Evolutionary conservation across 2,329 filamentous ascomycete genomes (phyloP), one percentile per base, ranked within the genome.

Genomic region (Ciborinia camelliae): DNA sequence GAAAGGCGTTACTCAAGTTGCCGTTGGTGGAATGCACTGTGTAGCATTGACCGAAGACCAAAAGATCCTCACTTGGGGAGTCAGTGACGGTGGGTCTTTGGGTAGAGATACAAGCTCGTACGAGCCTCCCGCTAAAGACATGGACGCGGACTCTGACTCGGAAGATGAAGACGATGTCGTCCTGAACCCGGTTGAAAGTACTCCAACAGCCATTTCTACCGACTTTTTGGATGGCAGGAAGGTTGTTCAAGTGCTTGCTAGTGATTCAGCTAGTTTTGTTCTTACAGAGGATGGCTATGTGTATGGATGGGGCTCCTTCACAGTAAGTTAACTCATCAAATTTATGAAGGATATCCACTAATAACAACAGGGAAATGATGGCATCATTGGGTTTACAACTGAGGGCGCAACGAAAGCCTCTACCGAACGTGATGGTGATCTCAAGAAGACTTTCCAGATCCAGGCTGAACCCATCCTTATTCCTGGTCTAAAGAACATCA

Each of bases 251-350:
- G 62, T 94, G 65, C 85, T 84, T 50, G 90, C 90, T 41, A 86
- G 86, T 60, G 90, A 94, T 78, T 92, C 87, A 73, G 86, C 87
- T 53, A 90, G 86, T 2, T 92, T 94, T 75, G 90, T 84, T 12
- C 81, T 95, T 41, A 94, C 91, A 14, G 84, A 87, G 53, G 86
- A 90, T 66, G 91, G 91, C 23, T 81, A 84, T 59, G 87, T 95
- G 37, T 95, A 91, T 72, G 90, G 90, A 66, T 95, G 91, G 90
- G 91, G 91, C 47, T 92, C 90, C 15, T 95, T 95, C 80, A 82
- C 90, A 71, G 83, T 87, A 79, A 75, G 81, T 39, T 43, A 23
- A 18, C 2, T 50, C 53, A 59, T 28, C 37, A 28, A 28, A 32
- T 50, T 60, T 51, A 32, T 15, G 9, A 14, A 20, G 60, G 45